These are phyloP conservation scores for Limtongia smithiae DNA, from an alignment of 805 yeast genomes.

Conservation along the genomic window DNA sequence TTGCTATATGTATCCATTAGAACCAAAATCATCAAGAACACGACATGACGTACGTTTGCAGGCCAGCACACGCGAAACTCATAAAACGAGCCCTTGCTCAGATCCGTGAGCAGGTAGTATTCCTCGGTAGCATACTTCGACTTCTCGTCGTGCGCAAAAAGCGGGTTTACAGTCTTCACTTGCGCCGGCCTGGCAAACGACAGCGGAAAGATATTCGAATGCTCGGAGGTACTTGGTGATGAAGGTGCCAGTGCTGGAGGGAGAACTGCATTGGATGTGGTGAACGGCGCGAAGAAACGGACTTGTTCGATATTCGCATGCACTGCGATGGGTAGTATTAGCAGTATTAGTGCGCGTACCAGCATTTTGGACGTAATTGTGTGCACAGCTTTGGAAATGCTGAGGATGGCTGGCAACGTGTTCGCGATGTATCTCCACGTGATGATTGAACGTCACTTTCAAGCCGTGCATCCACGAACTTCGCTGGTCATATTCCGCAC, in stretches of 20 bases:
- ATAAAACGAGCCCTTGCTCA: conserved; percentile 24
- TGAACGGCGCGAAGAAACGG: conserved; percentile 26
- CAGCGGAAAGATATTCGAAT: conserved; percentile 7
- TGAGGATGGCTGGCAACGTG: not conserved
- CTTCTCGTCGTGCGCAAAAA: conserved; percentile 11
- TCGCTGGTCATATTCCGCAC: too few species aligned
- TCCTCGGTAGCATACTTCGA: conserved; percentile 20
- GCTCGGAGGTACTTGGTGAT: not conserved
- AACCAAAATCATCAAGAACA: not conserved
- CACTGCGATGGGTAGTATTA: conserved; percentile 1
- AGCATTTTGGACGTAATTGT: too few species aligned
- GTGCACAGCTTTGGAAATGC: too few species aligned
- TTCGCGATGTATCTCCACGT: too few species aligned
- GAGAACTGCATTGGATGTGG: conserved; percentile 8
- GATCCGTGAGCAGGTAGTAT: conserved; percentile 18
- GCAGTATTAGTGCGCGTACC: not conserved
- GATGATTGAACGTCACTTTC: too few species aligned
- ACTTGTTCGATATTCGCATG: conserved; percentile 27
- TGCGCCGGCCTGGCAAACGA: conserved; percentile 12
- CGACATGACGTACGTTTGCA: conserved; percentile 19
- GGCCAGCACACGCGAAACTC: conserved; percentile 31
- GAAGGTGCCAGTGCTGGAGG: conserved; percentile 2
- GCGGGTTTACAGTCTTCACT: conserved; percentile 19
- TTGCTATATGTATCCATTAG: conserved; percentile 6
- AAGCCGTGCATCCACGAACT: too few species aligned